Evolutionary conservation across 176 grass and related monocot species (phyloP), one percentile per base, ranked within the genome.

Genomic region (Lolium rigidum): DNA sequence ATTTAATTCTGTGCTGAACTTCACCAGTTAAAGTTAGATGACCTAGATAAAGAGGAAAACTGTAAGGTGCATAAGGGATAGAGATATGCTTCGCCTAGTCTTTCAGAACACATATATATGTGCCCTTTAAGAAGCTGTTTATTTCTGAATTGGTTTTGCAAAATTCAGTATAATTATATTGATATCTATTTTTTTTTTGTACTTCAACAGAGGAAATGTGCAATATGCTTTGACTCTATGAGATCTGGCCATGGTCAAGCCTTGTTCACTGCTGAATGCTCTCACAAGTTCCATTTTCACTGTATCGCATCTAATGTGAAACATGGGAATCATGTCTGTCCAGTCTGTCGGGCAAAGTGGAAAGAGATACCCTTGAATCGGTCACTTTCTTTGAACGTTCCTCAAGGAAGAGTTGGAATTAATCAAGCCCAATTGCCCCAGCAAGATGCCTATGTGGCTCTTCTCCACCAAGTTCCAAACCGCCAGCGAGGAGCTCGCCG

Each of bases 231-330:
- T 87, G 92, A 77, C 31, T 77, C 90, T 74, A 98, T 98, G 96
- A 92, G 80, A 86, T 82, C 88, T 28, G 96, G 96, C 28, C 88
- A 85, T 28, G 96, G 96, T 25, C 91, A 94, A 69, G 96, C 93
- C 50, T 87, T 98, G 26, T 98, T 98, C 79, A 98, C 95, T 44
- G 95, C 95, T 13, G 95, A 98, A 82, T 98, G 95, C 80, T 95
- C 95, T 13, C 96, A 98, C 44, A 92, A 86, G 83, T 98, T 98
- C 38, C 96, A 98, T 79, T 98, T 98, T 83, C 93, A 95, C 17
- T 98, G 96, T 66, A 98, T 98, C 24, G 83, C 96, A 12, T 94
- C 93, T 18, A 98, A 95, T 82, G 96, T 95, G 65, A 98, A 92
- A 82, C 90, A 95, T 61, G 96, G 96, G 65, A 98, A 95, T 61